These are phyloP conservation scores for Pichia californica DNA, from an alignment of 805 yeast genomes.

Conservation along the genomic window DNA sequence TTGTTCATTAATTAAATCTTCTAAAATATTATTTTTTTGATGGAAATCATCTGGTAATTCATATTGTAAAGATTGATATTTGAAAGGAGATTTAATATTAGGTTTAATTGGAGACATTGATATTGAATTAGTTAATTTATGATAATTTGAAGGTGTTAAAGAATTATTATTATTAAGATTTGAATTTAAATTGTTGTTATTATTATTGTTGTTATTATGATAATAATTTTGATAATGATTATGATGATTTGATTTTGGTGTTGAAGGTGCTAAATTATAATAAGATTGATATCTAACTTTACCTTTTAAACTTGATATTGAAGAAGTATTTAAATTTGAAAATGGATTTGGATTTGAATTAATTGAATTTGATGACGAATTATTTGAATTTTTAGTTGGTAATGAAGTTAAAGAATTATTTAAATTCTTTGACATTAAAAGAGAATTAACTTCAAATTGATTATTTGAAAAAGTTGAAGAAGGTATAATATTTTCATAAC, in stretches of 20 bases:
- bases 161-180: too few relatives aligned
- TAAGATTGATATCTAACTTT: conserved; percentile 31
- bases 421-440: conserved; percentile 14
- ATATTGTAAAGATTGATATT: conserved; percentile 27
- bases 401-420: conserved; percentile 23
- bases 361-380: conserved; percentile 17
- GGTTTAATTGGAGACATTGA: conserved; percentile 14
- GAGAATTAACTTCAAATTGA: conserved; percentile 20
- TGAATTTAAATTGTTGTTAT: conserved; percentile 5
- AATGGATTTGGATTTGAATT: conserved; percentile 12
- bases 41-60: conserved; percentile 28
- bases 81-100: conserved; percentile 25
- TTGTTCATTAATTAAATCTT: background rate
- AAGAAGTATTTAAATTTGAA: conserved; percentile 14
- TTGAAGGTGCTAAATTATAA: conserved; percentile 20
- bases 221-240: conserved; percentile 7
- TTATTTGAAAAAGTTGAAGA: conserved; percentile 9
- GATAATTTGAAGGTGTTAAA: too few relatives aligned
- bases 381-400: conserved; percentile 17
- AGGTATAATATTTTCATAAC: conserved; percentile 1
- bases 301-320: conserved; percentile 22
- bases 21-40: conserved; percentile 5
- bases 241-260: conserved; percentile 11
- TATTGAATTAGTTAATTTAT: conserved; percentile 17
- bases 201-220: background rate